A percentile compares a stretch with the other conserved stretches of the same genome.
Evolutionary conservation across 306 rosid species (phyloP).

Genomic region (Castanospermum australe): DNA sequence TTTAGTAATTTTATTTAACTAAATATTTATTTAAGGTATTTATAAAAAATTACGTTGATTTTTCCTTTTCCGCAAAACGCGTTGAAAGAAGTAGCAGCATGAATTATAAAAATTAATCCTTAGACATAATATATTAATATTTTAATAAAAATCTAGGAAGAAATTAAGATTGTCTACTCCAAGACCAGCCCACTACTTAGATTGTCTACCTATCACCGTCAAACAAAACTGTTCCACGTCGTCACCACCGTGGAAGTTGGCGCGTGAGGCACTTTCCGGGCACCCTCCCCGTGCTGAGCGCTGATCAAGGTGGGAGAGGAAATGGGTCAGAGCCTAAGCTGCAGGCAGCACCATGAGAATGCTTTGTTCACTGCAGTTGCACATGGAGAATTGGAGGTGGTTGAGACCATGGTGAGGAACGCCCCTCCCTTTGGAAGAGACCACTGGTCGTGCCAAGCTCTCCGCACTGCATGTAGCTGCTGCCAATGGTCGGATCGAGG

Average conservation of each 20-base stretch:
- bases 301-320: constrained; percentile 3
- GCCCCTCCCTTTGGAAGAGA: constrained; percentile 42
- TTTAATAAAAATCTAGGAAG: too few species aligned
- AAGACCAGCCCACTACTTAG: constrained; percentile 27
- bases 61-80: too few species aligned
- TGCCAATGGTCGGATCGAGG: constrained; percentile 60
- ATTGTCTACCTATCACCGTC: constrained; percentile 7
- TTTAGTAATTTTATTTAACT: too few species aligned
- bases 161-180: background rate
- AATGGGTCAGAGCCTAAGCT: constrained; percentile 67
- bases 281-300: constrained; percentile 23
- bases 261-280: constrained; percentile 28
- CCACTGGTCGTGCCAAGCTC: constrained; percentile 33
- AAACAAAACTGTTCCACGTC: constrained; percentile 1
- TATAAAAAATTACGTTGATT: too few species aligned
- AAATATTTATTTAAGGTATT: too few species aligned
- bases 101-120: too few species aligned
- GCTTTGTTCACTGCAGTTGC: constrained; percentile 46
- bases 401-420: constrained; percentile 30
- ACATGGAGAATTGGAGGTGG: constrained; percentile 44
- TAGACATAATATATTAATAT: too few species aligned
- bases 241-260: constrained; percentile 47
- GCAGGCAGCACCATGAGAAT: constrained; percentile 37
- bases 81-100: too few species aligned
- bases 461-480: constrained; percentile 60